These are phyloP conservation scores for Ophiocordyceps unilateralis DNA, from an alignment of 2,329 filamentous ascomycete species.

Conservation along the genomic window DNA sequence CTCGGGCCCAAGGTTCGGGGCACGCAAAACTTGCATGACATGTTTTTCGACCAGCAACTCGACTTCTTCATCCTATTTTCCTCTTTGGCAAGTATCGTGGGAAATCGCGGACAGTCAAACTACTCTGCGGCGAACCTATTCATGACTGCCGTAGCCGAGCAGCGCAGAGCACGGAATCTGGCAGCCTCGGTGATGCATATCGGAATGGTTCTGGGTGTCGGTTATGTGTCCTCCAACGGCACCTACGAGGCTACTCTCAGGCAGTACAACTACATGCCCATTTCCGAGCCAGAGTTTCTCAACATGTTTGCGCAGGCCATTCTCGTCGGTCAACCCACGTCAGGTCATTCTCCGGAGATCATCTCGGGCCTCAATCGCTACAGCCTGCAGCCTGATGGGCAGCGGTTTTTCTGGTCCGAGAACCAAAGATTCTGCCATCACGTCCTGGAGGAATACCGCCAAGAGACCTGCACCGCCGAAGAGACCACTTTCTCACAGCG, in stretches of 20 bases:
- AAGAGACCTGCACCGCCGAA: neutral
- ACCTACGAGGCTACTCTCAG: neutral
- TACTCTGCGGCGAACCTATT: conserved; percentile 28
- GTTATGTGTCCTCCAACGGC: conserved; percentile 6
- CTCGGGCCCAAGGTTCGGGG: conserved; percentile 19
- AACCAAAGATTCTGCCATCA: conserved; percentile 1
- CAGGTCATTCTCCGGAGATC: conserved; percentile 6
- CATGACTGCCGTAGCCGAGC: conserved; percentile 18
- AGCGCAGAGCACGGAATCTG: conserved; percentile 19
- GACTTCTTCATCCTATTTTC: conserved; percentile 22
- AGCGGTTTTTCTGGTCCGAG: neutral
- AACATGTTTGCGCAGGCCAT: conserved; percentile 24
- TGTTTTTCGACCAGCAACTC: conserved; percentile 12
- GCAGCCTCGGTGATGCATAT: conserved; percentile 21
- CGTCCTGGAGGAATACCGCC: neutral
- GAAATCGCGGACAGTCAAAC: conserved; percentile 21
- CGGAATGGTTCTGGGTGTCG: conserved; percentile 19
- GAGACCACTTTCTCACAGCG: neutral
- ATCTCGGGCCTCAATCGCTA: conserved; percentile 8
- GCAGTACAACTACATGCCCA: conserved; percentile 5
- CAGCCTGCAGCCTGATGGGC: neutral
- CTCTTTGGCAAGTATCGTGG: conserved; percentile 11
- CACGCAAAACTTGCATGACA: conserved; percentile 11
- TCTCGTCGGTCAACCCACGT: conserved; percentile 12
- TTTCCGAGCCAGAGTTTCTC: conserved; percentile 15